phyloP scores from a whole-genome alignment of 768 basidiomycete genomes.

The Thelephora aurantiotincta region DNA sequence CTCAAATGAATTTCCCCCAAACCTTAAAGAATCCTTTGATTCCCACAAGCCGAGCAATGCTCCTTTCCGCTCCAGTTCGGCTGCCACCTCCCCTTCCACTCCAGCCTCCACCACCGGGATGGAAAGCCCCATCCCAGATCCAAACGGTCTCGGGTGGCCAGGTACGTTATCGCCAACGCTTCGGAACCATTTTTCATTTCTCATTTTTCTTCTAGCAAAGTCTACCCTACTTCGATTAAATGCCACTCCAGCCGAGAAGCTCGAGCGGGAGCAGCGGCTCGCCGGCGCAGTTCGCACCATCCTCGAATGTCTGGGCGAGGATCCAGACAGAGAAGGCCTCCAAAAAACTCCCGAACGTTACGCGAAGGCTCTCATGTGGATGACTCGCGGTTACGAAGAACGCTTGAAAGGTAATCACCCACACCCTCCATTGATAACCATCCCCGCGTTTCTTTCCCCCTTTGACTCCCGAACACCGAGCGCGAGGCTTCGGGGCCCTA shows the following conservation, averaged over 20 bases:
- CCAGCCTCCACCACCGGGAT: conserved; percentile 16
- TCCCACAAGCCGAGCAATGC: not conserved
- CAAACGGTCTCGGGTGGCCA: conserved; percentile 87
- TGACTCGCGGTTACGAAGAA: conserved; percentile 98
- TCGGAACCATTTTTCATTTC: not conserved
- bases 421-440: not conserved
- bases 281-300: conserved; percentile 78
- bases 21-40: too few relatives aligned
- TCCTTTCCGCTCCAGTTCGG: conserved; percentile 52
- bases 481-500: not conserved
- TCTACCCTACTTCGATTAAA: conserved; percentile 77
- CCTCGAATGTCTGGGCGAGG: conserved; percentile 96
- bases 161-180: conserved; percentile 29
- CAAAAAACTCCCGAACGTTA: conserved; percentile 88
- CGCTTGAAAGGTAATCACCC: conserved; percentile 57
- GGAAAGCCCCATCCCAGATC: conserved; percentile 26
- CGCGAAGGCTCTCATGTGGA: conserved; percentile 95
- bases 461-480: conserved; percentile 2
- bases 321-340: conserved; percentile 90
- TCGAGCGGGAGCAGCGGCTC: conserved; percentile 62
- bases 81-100: conserved; percentile 44
- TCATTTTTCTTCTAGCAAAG: conserved; percentile 45
- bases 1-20: too few relatives aligned
- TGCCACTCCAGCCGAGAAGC: conserved; percentile 61
- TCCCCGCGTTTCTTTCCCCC: conserved; percentile 8